These are phyloP conservation scores for Coniferiporia weirii DNA, from an alignment of 1,284 basidiomycete species.

Conservation along the genomic window DNA sequence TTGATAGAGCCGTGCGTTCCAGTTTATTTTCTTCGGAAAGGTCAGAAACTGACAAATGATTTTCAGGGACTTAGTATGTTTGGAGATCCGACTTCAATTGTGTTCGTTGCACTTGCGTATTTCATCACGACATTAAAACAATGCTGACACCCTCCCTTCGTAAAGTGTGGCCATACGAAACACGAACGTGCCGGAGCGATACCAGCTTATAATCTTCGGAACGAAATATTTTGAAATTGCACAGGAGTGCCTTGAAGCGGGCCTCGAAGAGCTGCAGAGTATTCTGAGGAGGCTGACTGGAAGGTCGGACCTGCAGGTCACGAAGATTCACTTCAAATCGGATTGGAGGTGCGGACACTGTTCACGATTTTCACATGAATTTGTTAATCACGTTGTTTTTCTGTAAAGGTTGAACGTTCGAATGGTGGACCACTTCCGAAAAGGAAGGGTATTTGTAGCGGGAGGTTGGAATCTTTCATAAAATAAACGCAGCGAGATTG, in stretches of 20 bases:
- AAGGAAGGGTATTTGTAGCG: conserved; percentile 32
- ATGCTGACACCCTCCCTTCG: neutral
- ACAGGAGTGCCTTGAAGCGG: neutral
- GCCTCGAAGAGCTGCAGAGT: neutral
- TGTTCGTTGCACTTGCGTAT: neutral
- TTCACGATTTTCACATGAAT: neutral
- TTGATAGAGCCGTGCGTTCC: neutral
- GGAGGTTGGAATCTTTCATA: conserved; percentile 28
- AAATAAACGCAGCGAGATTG: neutral
- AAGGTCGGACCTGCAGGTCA: neutral
- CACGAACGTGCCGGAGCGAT: conserved; percentile 1
- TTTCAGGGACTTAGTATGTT: neutral
- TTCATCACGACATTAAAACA: neutral
- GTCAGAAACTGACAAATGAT: neutral
- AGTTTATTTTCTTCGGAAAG: neutral
- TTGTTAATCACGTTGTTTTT: neutral
- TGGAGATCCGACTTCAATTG: neutral
- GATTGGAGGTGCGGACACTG: neutral
- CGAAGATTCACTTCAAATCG: neutral
- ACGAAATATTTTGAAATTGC: neutral
- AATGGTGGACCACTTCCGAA: conserved; percentile 31
- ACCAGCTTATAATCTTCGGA: neutral
- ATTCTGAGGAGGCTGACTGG: neutral
- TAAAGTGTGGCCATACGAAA: neutral
- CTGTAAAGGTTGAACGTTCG: conserved; percentile 32